phyloP scores from a whole-genome alignment of 495 filamentous ascomycete species.

The Aspergillus affinis region DNA sequence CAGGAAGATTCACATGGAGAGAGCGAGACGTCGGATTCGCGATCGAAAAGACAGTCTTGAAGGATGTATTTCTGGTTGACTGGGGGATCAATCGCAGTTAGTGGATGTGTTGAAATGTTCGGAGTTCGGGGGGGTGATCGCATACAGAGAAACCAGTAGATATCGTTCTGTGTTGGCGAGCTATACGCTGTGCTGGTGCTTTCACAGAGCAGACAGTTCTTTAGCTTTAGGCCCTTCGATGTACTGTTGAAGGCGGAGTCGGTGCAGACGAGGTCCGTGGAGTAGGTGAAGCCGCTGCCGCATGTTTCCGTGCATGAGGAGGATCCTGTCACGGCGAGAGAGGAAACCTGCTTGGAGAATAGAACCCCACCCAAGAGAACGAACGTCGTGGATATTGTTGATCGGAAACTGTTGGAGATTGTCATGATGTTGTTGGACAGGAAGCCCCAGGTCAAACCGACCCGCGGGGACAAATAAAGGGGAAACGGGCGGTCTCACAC shows the following conservation, averaged over 20 bases:
- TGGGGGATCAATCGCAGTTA: neutral
- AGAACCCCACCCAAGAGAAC: neutral
- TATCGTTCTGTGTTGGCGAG: neutral
- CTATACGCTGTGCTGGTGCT: constrained; percentile 2
- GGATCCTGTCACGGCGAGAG: neutral
- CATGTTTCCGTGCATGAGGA: neutral
- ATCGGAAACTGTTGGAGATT: neutral
- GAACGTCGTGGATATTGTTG: neutral
- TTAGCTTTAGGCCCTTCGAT: neutral
- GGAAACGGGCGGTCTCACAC: neutral
- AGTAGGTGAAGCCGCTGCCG: neutral
- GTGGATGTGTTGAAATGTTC: too few relatives aligned
- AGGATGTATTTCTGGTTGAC: constrained; percentile 3
- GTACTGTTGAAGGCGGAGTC: neutral
- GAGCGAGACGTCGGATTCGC: neutral
- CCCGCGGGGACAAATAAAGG: neutral
- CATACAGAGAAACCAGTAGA: constrained; percentile 5
- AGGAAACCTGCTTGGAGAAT: neutral
- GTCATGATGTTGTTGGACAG: neutral
- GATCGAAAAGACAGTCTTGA: constrained; percentile 4
- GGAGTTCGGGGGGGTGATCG: too few relatives aligned
- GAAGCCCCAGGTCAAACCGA: neutral
- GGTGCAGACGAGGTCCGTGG: neutral
- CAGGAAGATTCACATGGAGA: neutral
- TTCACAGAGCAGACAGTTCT: neutral